Evolutionary conservation across 31 red algal genomes (phyloP).

Genomic region (Endocladia muricata): DNA sequence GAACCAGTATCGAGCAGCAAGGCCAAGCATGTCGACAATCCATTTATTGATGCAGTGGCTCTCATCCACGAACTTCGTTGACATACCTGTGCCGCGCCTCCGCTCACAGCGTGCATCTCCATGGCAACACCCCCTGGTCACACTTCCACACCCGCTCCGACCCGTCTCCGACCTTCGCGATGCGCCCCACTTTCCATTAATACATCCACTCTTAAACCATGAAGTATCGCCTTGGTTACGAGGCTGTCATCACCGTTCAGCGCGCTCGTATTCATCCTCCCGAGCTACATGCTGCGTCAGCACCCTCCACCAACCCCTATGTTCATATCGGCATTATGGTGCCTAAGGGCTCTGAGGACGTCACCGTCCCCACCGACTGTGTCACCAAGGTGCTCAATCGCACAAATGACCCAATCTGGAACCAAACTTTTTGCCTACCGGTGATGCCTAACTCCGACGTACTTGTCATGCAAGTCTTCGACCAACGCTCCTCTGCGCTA

Average conservation of each 20-base stretch:
- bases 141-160: too few relatives aligned
- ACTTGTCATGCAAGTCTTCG: constrained; percentile 27
- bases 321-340: constrained; percentile 34
- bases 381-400: constrained; percentile 4
- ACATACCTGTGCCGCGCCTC: too few relatives aligned
- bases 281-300: neutral
- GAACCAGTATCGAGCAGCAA: too few relatives aligned
- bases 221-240: constrained; percentile 19
- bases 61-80: too few relatives aligned
- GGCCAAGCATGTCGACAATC: too few relatives aligned
- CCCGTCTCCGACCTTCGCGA: too few relatives aligned
- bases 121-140: too few relatives aligned
- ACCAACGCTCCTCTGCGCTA: neutral
- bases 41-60: too few relatives aligned
- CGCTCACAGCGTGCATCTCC: too few relatives aligned
- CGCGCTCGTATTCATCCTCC: constrained; percentile 8
- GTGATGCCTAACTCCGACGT: constrained; percentile 37
- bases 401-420: constrained; percentile 32
- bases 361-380: constrained; percentile 40
- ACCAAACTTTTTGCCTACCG: constrained; percentile 36
- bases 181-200: too few relatives aligned
- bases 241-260: constrained; percentile 26
- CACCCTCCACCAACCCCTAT: constrained; percentile 24
- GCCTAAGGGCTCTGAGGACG: constrained; percentile 22
- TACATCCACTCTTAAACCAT: neutral